phyloP scores from a whole-genome alignment of 306 rosid species.

The Mimosa bimucronata region DNA sequence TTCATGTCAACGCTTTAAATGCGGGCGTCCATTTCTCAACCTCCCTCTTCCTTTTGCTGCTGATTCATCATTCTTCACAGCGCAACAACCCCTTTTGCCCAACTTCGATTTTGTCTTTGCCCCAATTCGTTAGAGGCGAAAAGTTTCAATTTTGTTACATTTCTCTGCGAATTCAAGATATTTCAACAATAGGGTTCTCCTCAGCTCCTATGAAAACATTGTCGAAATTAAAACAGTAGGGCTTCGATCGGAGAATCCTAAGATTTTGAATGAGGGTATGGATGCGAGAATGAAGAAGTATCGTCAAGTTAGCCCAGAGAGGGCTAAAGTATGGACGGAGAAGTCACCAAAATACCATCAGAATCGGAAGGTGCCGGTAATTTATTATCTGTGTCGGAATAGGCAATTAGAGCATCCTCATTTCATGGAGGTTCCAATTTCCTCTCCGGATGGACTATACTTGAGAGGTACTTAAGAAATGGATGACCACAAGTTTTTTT shows the following conservation, averaged over 20 bases:
- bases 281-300: conserved; percentile 82
- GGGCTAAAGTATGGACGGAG: conserved; percentile 96
- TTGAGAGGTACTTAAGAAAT: conserved; percentile 69
- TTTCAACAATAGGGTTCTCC: conserved; percentile 32
- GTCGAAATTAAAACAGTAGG: neutral
- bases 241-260: conserved; percentile 2
- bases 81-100: neutral
- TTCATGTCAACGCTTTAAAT: conserved; percentile 33
- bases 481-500: neutral
- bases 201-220: neutral
- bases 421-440: conserved; percentile 94
- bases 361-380: conserved; percentile 79
- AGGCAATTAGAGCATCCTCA: conserved; percentile 97
- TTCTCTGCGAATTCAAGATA: conserved; percentile 28
- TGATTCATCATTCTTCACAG: neutral
- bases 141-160: neutral
- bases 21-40: conserved; percentile 25
- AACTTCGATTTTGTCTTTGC: neutral
- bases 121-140: neutral
- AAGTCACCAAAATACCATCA: conserved; percentile 88
- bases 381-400: conserved; percentile 87
- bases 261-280: conserved; percentile 51
- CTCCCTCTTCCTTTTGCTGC: neutral
- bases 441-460: conserved; percentile 77
- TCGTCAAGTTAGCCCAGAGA: conserved; percentile 87